Evolutionary conservation across 2,329 filamentous ascomycete genomes (phyloP).

Genomic region (Cadophora sp.): DNA sequence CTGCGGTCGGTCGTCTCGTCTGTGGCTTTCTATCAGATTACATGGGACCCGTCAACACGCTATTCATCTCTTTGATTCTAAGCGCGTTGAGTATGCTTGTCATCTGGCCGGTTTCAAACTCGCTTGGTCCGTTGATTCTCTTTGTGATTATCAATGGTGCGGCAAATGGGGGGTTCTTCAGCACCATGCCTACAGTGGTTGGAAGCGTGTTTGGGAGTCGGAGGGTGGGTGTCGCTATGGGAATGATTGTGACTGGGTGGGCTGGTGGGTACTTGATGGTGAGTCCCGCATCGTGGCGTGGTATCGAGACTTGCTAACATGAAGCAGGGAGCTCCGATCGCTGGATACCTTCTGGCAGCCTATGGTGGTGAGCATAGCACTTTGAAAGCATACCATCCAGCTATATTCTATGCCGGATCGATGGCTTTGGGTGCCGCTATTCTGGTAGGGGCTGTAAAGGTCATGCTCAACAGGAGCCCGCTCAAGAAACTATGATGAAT

Average conservation of each 20-base stretch:
- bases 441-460: conserved; percentile 51
- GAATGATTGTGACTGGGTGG: conserved; percentile 68
- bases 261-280: conserved; percentile 66
- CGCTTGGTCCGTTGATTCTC: conserved; percentile 57
- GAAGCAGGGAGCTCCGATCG: conserved; percentile 60
- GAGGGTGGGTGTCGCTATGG: conserved; percentile 62
- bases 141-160: conserved; percentile 67
- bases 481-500: conserved; percentile 44
- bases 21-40: conserved; percentile 61
- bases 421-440: conserved; percentile 54
- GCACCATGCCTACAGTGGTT: conserved; percentile 67
- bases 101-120: conserved; percentile 65
- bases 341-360: conserved; percentile 63
- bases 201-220: conserved; percentile 63
- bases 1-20: conserved; percentile 61
- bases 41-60: conserved; percentile 61
- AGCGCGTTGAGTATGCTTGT: conserved; percentile 64
- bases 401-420: conserved; percentile 67
- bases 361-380: conserved; percentile 58
- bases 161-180: conserved; percentile 68
- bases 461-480: conserved; percentile 50
- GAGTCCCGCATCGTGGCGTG: conserved; percentile 33
- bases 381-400: conserved; percentile 61
- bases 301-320: conserved; percentile 4
- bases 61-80: conserved; percentile 57